Conservation (phyloP, 2,329 filamentous ascomycete genomes). For the Sporothrix curviconia region DNA sequence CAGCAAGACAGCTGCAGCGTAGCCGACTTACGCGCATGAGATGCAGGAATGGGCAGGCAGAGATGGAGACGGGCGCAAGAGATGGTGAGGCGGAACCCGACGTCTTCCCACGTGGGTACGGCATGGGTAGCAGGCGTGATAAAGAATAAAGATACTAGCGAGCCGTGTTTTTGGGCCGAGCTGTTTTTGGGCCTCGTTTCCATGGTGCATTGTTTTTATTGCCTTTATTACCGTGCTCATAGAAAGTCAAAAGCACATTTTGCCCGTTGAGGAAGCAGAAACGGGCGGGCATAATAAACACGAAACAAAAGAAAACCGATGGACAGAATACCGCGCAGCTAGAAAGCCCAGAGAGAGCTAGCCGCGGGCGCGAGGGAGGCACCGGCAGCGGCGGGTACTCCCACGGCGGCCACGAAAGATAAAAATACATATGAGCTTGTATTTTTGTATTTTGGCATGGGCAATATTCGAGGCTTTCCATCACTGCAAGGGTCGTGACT, state of each 20-base stretch:
- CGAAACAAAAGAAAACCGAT: not conserved
- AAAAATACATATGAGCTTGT: not conserved
- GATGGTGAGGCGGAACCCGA: too few relatives aligned
- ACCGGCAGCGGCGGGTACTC: conserved; percentile 8
- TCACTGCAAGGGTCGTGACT: too few relatives aligned
- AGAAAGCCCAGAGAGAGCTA: not conserved
- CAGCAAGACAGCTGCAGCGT: not conserved
- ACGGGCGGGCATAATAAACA: not conserved
- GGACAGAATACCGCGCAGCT: not conserved
- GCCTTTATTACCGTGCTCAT: too few relatives aligned
- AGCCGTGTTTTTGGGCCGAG: not conserved
- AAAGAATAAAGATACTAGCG: not conserved
- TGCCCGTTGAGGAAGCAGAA: too few relatives aligned
- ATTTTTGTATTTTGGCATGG: too few relatives aligned
- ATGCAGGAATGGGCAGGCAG: too few relatives aligned
- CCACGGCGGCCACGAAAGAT: conserved; percentile 1
- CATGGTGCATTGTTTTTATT: too few relatives aligned
- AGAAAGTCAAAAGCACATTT: too few relatives aligned
- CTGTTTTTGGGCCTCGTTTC: too few relatives aligned
- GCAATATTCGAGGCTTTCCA: too few relatives aligned
- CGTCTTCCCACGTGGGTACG: too few relatives aligned
- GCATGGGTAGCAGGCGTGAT: too few relatives aligned
- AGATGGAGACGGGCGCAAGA: not conserved
- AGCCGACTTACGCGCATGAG: conserved; percentile 4
- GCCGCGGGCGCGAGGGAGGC: not conserved